Percentiles rank a stretch among this genome's conserved stretches.
phyloP scores from a whole-genome alignment of 2,329 filamentous ascomycete genomes.

The Aphanocladium album region DNA sequence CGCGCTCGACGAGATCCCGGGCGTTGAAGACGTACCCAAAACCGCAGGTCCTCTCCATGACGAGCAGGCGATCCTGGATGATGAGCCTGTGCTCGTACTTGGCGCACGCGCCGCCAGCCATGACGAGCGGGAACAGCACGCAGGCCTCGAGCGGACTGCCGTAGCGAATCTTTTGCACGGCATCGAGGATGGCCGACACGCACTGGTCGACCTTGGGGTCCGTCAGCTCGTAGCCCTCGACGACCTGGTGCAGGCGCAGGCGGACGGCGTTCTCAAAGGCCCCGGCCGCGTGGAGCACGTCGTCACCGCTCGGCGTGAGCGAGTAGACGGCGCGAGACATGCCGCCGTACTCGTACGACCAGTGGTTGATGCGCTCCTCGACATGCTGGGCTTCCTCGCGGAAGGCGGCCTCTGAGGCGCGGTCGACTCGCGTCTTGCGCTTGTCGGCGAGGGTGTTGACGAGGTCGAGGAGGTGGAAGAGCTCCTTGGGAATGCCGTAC shows the following conservation, averaged over 20 bases:
- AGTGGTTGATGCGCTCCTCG: slow-evolving; percentile 32
- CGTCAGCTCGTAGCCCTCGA: slow-evolving; percentile 34
- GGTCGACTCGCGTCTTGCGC: slow-evolving; percentile 26
- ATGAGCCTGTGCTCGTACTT: slow-evolving; percentile 32
- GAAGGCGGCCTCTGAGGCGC: slow-evolving; percentile 26
- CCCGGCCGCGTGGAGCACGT: slow-evolving; percentile 30
- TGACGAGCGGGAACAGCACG: slow-evolving; percentile 37
- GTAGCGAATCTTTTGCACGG: slow-evolving; percentile 35
- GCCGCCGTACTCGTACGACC: slow-evolving; percentile 29
- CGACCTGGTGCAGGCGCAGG: slow-evolving; percentile 37
- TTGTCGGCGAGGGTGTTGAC: slow-evolving; percentile 30
- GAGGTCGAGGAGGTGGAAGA: slow-evolving; percentile 30
- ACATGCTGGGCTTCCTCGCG: slow-evolving; percentile 25
- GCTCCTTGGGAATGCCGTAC: slow-evolving; percentile 31
- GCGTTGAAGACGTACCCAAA: slow-evolving; percentile 39
- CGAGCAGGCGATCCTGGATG: slow-evolving; percentile 35
- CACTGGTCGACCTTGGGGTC: slow-evolving; percentile 29
- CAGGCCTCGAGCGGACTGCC: slow-evolving; percentile 36
- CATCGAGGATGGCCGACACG: slow-evolving; percentile 30
- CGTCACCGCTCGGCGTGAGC: slow-evolving; percentile 20
- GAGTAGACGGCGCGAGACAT: slow-evolving; percentile 22
- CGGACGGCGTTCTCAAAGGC: slow-evolving; percentile 38
- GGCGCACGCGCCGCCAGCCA: slow-evolving; percentile 35
- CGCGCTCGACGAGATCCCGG: slow-evolving; percentile 33
- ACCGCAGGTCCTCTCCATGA: slow-evolving; percentile 39